Conservation (phyloP, 2,329 filamentous ascomycete species). For the Fonsecaea monophora region DNA sequence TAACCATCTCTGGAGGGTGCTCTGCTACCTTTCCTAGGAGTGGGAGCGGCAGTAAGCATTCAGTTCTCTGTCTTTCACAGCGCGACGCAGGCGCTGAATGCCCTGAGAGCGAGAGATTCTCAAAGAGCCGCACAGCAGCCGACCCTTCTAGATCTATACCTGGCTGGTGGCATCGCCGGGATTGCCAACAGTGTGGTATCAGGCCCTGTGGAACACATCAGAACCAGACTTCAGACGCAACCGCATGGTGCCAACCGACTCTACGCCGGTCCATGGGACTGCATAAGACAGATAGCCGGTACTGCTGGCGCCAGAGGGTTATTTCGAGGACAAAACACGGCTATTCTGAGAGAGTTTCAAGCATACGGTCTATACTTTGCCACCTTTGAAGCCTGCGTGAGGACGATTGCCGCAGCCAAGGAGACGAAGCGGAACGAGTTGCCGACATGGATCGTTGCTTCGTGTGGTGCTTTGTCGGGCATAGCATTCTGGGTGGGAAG, state of each 20-base stretch:
- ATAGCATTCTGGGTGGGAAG: slow-evolving; percentile 33
- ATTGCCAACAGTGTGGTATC: slow-evolving; percentile 27
- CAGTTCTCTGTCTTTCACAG: slow-evolving; percentile 30
- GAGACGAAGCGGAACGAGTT: slow-evolving; percentile 20
- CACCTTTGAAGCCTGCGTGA: slow-evolving; percentile 27
- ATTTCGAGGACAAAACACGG: slow-evolving; percentile 26
- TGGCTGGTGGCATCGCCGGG: slow-evolving; percentile 24
- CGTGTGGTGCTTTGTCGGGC: slow-evolving; percentile 27
- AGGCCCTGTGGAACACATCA: slow-evolving; percentile 28
- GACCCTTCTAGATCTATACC: slow-evolving; percentile 15
- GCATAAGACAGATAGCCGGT: slow-evolving; percentile 15
- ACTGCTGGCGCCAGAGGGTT: slow-evolving; percentile 16
- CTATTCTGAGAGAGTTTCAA: slow-evolving; percentile 23
- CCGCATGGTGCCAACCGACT: slow-evolving; percentile 13
- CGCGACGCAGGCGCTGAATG: slow-evolving; percentile 10
- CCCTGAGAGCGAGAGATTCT: neutral
- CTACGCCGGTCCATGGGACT: slow-evolving; percentile 27
- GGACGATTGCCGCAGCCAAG: neutral
- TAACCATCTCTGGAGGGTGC: neutral
- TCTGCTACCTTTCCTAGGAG: slow-evolving; percentile 9
- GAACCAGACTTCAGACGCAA: slow-evolving; percentile 30
- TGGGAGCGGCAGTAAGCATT: slow-evolving; percentile 24
- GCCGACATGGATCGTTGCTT: slow-evolving; percentile 7
- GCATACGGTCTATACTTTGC: slow-evolving; percentile 29
- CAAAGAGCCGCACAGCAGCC: neutral